These are phyloP conservation scores for Immersiporthe knoxdaviesiana DNA, from an alignment of 2,329 filamentous ascomycete species.

Conservation along the genomic window DNA sequence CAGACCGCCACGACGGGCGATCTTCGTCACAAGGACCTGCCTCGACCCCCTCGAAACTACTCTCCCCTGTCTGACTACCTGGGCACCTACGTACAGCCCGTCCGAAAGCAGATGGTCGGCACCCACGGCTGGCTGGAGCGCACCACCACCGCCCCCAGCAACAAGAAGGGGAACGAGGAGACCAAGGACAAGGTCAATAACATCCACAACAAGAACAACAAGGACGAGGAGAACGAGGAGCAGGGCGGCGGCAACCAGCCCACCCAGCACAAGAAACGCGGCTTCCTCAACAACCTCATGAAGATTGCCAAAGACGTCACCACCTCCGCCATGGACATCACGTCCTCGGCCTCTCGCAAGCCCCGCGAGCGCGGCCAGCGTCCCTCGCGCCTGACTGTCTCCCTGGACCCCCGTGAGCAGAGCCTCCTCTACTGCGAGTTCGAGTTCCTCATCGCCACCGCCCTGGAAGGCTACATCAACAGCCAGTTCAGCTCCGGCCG, in stretches of 20 bases:
- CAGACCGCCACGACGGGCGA: constrained; percentile 28
- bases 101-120: constrained; percentile 57
- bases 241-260: constrained; percentile 17
- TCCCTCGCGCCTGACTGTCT: constrained; percentile 47
- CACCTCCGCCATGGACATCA: constrained; percentile 28
- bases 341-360: constrained; percentile 32
- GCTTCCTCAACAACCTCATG: constrained; percentile 51
- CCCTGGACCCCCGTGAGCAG: constrained; percentile 59
- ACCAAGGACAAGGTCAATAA: neutral
- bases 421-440: constrained; percentile 63
- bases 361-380: constrained; percentile 37
- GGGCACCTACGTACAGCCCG: constrained; percentile 44
- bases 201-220: constrained; percentile 27
- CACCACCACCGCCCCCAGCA: constrained; percentile 35
- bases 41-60: constrained; percentile 36
- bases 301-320: constrained; percentile 58
- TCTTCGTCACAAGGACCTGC: constrained; percentile 27
- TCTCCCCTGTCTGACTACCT: constrained; percentile 51
- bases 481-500: constrained; percentile 59
- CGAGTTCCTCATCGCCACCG: constrained; percentile 56
- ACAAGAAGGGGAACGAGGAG: constrained; percentile 29
- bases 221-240: constrained; percentile 19
- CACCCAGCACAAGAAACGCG: constrained; percentile 40
- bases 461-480: constrained; percentile 56
- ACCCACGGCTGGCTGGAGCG: constrained; percentile 61